Base-by-base conservation (phyloP, 2,329 filamentous ascomycete species). In the Arthrinium puccinioides region DNA sequence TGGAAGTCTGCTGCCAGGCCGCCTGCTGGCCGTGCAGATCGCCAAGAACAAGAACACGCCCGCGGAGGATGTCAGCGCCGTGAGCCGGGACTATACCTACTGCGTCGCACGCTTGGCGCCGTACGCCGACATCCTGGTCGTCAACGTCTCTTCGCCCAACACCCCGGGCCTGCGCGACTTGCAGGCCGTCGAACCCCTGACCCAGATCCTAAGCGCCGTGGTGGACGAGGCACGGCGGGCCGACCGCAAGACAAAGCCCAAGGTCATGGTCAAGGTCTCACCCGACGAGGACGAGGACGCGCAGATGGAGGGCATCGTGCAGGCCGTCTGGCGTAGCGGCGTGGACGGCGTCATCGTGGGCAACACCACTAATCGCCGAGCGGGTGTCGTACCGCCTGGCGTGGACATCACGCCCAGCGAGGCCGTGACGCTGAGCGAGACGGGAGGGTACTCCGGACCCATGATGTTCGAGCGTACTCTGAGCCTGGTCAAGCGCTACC, bases 121-220 rank as follows among this genome's bases (percentile, higher is more conserved):
- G 35, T 98, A 95, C 56, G 88, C 92, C 9, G 92, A 98, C 53
- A 84, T 98, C 24, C 67, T 98, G n/a, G 90, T 97, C 7, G 92
- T 98, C 54, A 98, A 98, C 53, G 92, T 98, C 34, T 95, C 88
- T 54, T 94, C 86, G 50, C 92, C 92, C 18, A 98, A 98, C 64
- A 97, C 90, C 0, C 90, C 90, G 0, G 90, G 92, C 0, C 72
- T 97, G 33, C 79, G 92, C 18, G 84, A 87, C 39, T 69, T 98
- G 25, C 92, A 98, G 63, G 84, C 85, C 3, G 76, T 82, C 0
- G 87, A 84, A 46, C 90, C 89, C 1, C 66, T 98, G 39, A 90
- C 87, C 3, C 69, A 76, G 28, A 82, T 98, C 32, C 66, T 98
- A 27, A 76, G 72, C 9, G 85, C 86, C 1, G 90, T 97, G 0